Conservation (phyloP, 2,329 filamentous ascomycete genomes). For the Trichoderma cornu-damae region DNA sequence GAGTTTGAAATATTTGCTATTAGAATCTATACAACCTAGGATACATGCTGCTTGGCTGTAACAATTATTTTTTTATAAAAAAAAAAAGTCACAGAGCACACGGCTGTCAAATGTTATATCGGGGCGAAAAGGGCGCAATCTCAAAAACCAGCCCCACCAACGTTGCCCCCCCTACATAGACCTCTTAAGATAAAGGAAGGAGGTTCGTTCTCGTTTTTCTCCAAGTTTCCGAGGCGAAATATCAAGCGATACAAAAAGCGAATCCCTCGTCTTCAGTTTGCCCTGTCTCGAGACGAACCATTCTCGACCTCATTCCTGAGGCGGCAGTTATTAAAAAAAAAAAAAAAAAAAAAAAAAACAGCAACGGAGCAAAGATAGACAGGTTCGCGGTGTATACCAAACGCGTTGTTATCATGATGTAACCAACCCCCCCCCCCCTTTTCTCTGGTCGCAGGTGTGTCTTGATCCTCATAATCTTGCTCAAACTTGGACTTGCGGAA, state of each 20-base stretch:
- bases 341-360: too few relatives aligned
- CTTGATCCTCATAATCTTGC: not conserved
- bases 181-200: not conserved
- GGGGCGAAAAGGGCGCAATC: not conserved
- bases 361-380: too few relatives aligned
- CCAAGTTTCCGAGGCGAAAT: not conserved
- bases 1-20: not conserved
- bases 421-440: too few relatives aligned
- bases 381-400: not conserved
- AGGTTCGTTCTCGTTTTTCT: not conserved
- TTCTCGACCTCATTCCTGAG: not conserved
- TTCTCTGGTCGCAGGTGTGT: not conserved
- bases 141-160: not conserved
- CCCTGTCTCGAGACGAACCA: not conserved
- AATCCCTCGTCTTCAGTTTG: not conserved
- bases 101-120: not conserved
- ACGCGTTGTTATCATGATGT: not conserved
- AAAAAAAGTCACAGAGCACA: not conserved
- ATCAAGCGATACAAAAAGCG: not conserved
- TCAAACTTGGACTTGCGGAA: conserved; percentile 50
- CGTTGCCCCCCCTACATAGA: not conserved
- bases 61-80: not conserved
- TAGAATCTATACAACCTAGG: conserved; percentile 1
- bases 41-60: not conserved
- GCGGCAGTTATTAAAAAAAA: not conserved